Evolutionary conservation across 2,329 filamentous ascomycete genomes (phyloP), one percentile per base, ranked within the genome.

Genomic region (Dactylellina sp.): DNA sequence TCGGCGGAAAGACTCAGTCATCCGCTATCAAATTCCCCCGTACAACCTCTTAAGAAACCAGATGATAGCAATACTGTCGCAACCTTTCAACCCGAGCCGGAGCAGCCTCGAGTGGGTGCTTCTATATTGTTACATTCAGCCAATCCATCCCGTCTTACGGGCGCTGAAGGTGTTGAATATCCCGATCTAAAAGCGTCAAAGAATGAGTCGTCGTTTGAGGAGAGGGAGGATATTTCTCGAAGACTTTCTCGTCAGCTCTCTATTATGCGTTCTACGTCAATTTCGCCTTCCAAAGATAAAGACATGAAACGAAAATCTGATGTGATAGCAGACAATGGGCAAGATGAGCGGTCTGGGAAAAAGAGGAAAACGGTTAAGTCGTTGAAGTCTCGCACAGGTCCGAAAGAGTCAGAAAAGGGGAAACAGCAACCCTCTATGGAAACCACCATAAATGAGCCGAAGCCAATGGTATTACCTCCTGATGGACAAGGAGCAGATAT

Each of bases 291-390:
- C 5, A 56, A 61, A 16, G 68, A 60, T 61, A 72, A 61, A 40
- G 68, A 65, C 39, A 72, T 60, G 68, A 72, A 72, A 40, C 44
- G 68, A 56, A 72, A 72, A 32, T 72, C 68, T 12, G 68, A 72
- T 42, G 68, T 56, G 6, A 60, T 72, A 14, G 50, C 24, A 6
- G 68, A 61, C 20, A 25, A 28, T 5, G 52, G 53, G 14, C 44
- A 47, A 7, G 60, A 60, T 35, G 32, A 44, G 28, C 60, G 60
- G 18, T 46, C 37, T 24, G 49, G 60, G 4, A 72, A 72, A 35
- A 72, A 72, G 49, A 60, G 68, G 18, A 72, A 61, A 28, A 72
- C 35, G 24, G 47, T 11, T 0, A 72, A 56, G n/a, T n/a, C 18
- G 2, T 37, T 24, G 22, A 65, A 49, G 20, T 25, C 37, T 14